Evolutionary conservation across 805 yeast species (phyloP).

Genomic region (Kodamaea kakaduensis): DNA sequence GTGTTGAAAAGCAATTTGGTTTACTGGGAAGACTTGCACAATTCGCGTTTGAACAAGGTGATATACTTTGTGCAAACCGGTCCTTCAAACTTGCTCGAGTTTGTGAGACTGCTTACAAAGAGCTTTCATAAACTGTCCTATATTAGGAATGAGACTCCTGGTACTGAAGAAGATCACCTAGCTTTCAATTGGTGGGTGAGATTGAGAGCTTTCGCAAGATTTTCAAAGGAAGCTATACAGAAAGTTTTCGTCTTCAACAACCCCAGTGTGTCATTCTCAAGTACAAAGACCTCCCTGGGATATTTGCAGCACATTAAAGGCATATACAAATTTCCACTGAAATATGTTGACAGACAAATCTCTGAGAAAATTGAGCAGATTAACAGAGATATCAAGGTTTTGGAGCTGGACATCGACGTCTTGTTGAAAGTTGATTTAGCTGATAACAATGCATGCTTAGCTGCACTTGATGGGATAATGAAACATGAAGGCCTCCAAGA

Average conservation of each 20-base stretch:
- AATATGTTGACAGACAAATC: slow-evolving; percentile 25
- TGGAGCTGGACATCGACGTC: slow-evolving; percentile 22
- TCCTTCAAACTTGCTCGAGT: slow-evolving; percentile 26
- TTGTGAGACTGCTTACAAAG: slow-evolving; percentile 11
- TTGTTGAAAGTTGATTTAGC: slow-evolving; percentile 18
- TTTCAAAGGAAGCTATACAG: slow-evolving; percentile 1
- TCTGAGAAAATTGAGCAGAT: slow-evolving; percentile 19
- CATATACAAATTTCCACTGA: slow-evolving; percentile 10
- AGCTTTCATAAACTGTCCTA: slow-evolving; percentile 6
- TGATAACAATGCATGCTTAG: slow-evolving; percentile 8
- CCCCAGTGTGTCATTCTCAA: slow-evolving; percentile 5
- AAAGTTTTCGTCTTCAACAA: slow-evolving; percentile 2
- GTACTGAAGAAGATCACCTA: slow-evolving; percentile 17
- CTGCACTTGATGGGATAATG: slow-evolving; percentile 6
- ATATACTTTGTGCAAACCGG: slow-evolving; percentile 33
- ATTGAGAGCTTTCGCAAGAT: slow-evolving; percentile 9
- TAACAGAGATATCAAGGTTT: slow-evolving; percentile 19
- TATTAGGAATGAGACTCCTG: slow-evolving; percentile 2
- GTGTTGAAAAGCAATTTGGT: slow-evolving; percentile 27
- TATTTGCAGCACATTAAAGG: slow-evolving; percentile 3
- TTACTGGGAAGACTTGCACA: slow-evolving; percentile 32
- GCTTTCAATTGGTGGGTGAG: slow-evolving; percentile 13
- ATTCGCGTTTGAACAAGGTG: slow-evolving; percentile 23
- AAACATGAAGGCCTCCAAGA: neutral
- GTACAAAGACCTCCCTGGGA: slow-evolving; percentile 2